These are phyloP conservation scores for Aspergillus sp. DNA, from an alignment of 2,329 filamentous ascomycete genomes.

Conservation along the genomic window DNA sequence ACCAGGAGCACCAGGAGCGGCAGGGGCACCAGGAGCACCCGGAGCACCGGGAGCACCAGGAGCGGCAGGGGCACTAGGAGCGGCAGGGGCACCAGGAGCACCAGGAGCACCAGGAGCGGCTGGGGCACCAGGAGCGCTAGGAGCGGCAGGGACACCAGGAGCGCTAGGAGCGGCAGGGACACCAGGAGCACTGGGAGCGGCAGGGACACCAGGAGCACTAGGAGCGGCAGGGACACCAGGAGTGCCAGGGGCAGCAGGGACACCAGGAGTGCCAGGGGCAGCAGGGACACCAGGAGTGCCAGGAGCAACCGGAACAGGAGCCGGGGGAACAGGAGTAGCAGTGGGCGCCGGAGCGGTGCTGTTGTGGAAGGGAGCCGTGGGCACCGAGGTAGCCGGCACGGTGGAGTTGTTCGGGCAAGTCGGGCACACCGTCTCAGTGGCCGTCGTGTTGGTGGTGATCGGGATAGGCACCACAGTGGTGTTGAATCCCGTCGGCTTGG, in stretches of 20 bases:
- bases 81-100: slow-evolving; percentile 1
- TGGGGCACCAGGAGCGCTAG: slow-evolving; percentile 4
- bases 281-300: slow-evolving; percentile 2
- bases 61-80: slow-evolving; percentile 8
- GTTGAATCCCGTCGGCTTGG: slow-evolving; percentile 7
- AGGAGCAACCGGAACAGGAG: slow-evolving; percentile 3
- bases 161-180: not conserved
- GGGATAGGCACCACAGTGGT: slow-evolving; percentile 3
- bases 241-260: slow-evolving; percentile 4
- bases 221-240: no score
- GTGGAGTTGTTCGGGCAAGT: slow-evolving; percentile 3
- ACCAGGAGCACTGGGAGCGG: slow-evolving; percentile 4
- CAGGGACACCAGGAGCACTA: no score
- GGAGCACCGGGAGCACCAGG: slow-evolving; percentile 7
- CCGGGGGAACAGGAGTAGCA: slow-evolving; percentile 13
- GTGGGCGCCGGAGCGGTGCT: slow-evolving; percentile 13
- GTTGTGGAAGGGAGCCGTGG: slow-evolving; percentile 17
- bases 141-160: not conserved
- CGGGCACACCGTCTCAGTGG: slow-evolving; percentile 5
- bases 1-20: not conserved
- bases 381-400: not conserved
- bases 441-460: slow-evolving; percentile 8
- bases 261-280: not conserved
- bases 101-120: slow-evolving; percentile 8
- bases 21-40: slow-evolving; percentile 13